A percentile compares a stretch with the other conserved stretches of the same genome.
These are phyloP conservation scores for Blastocystis sp. DNA, from an alignment of 352 stramenopile species.

Conservation along the genomic window DNA sequence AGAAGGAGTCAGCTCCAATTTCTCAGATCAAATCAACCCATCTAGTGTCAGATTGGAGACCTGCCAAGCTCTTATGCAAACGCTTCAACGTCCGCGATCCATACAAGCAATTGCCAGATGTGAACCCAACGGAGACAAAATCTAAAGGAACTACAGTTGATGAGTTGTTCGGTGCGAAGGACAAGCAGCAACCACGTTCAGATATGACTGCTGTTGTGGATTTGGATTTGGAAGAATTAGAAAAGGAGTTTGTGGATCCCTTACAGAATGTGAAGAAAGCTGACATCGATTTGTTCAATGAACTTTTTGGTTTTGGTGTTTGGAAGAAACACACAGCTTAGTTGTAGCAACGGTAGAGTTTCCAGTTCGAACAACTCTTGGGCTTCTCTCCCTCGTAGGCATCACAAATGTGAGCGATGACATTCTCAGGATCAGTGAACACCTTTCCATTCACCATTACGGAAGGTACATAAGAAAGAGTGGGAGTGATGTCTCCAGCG, in stretches of 20 bases:
- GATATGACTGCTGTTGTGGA: neutral
- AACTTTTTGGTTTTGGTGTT: conserved; percentile 43
- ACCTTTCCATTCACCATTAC: conserved; percentile 57
- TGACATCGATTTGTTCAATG: conserved; percentile 44
- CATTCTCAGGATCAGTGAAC: conserved; percentile 25
- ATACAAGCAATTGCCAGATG: conserved; percentile 17
- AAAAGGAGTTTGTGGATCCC: conserved; percentile 44
- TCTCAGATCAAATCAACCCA: conserved; percentile 11
- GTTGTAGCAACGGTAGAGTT: neutral
- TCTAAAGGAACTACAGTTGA: neutral
- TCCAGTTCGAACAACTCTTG: conserved; percentile 17
- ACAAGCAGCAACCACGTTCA: neutral
- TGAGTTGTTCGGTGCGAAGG: neutral
- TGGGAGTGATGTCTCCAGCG: conserved; percentile 52
- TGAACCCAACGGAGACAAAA: neutral
- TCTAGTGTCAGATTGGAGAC: neutral
- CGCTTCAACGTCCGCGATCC: conserved; percentile 55
- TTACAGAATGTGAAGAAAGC: conserved; percentile 58
- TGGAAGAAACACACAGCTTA: conserved; percentile 23
- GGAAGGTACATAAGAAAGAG: conserved; percentile 32
- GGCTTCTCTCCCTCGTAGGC: conserved; percentile 60
- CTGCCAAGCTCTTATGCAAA: conserved; percentile 46
- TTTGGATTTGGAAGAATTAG: conserved; percentile 24
- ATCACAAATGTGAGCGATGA: conserved; percentile 43
- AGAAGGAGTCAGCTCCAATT: neutral